These are phyloP conservation scores for Fragosphaeria purpurea DNA, from an alignment of 2,329 filamentous ascomycete genomes.

Conservation along the genomic window DNA sequence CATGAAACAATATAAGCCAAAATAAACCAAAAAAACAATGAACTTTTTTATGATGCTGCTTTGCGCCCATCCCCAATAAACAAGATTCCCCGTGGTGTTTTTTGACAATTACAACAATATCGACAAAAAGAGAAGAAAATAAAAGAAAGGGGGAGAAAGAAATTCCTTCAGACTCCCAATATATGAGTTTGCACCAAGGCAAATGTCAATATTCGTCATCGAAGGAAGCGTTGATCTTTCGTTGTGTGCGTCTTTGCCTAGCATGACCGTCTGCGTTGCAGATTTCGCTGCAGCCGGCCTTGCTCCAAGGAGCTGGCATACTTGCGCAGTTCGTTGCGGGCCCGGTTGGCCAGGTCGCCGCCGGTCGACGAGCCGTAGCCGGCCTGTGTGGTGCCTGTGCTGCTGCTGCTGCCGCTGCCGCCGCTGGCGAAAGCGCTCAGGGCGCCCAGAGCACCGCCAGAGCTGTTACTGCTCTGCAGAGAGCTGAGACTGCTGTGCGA, in stretches of 20 bases:
- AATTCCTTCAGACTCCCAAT: neutral
- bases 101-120: constrained; percentile 1
- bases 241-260: constrained; percentile 16
- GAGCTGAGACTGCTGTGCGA: constrained; percentile 80
- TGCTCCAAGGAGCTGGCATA: constrained; percentile 89
- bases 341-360: constrained; percentile 59
- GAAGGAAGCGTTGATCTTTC: neutral
- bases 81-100: neutral
- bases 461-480: constrained; percentile 43
- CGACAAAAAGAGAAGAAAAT: neutral
- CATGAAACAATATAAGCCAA: neutral
- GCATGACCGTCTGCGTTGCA: constrained; percentile 47
- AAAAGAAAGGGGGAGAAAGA: neutral
- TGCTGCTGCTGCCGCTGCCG: neutral
- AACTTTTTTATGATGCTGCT: constrained; percentile 9
- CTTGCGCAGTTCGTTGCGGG: constrained; percentile 67
- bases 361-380: constrained; percentile 33
- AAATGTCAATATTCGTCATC: constrained; percentile 2
- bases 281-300: constrained; percentile 53
- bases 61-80: neutral
- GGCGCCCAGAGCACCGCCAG: constrained; percentile 7
- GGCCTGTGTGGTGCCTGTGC: neutral
- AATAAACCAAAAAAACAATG: neutral
- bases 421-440: constrained; percentile 11
- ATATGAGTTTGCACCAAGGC: too few relatives aligned